Percentiles rank a stretch among this genome's conserved stretches.
Evolutionary conservation across 176 grass and related monocot genomes (phyloP).

Genomic region (Secale cereale): DNA sequence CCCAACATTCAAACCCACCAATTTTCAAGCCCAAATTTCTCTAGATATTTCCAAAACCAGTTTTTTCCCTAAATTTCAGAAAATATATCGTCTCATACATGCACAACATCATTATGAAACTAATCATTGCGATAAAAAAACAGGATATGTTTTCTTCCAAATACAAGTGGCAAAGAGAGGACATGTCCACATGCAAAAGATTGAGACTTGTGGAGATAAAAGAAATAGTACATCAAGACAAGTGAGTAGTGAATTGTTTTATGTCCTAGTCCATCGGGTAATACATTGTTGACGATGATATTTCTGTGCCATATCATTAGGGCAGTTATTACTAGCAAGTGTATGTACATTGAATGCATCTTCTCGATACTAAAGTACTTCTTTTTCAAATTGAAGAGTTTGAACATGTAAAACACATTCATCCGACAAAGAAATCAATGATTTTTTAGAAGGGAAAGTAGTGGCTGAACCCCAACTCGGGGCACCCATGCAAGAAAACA

Average conservation of each 20-base stretch:
- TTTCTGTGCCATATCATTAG: background rate
- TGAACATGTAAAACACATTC: background rate
- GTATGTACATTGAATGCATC: slow-evolving; percentile 16
- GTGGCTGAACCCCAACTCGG: no score
- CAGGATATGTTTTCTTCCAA: no score
- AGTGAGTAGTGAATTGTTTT: background rate
- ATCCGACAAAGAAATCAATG: no score
- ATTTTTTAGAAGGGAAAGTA: no score
- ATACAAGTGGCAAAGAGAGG: background rate
- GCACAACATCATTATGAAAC: background rate
- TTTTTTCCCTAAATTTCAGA: background rate
- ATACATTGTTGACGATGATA: background rate
- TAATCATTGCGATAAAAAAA: rapidly evolving
- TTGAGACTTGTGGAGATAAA: no score
- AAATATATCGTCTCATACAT: background rate
- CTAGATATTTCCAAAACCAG: no score
- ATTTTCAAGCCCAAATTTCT: background rate
- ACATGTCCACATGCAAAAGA: background rate
- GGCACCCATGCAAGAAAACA: no score
- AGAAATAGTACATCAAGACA: background rate
- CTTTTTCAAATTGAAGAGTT: background rate
- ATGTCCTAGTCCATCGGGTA: background rate
- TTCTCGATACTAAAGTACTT: background rate
- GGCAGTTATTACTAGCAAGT: no score
- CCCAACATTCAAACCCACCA: background rate